Conservation (phyloP, 306 rosid genomes). For the Lupinus albus region DNA sequence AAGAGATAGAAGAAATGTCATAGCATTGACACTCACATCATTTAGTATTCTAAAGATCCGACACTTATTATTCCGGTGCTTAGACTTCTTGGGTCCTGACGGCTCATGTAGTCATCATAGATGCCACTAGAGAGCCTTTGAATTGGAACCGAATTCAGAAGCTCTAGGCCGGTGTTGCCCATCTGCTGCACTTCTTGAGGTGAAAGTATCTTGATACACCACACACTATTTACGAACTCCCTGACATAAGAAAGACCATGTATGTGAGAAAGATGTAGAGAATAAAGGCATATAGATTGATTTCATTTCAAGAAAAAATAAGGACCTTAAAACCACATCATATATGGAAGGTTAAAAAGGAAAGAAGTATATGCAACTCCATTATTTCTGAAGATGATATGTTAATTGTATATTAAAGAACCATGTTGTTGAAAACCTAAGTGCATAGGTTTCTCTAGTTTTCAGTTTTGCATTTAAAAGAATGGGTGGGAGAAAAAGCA, state of each 20-base stretch:
- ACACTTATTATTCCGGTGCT: slow-evolving; percentile 76
- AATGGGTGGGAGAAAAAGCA: background rate
- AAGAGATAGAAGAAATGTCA: slow-evolving; percentile 43
- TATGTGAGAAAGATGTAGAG: too few relatives aligned
- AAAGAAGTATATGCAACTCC: slow-evolving; percentile 6
- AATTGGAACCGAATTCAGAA: slow-evolving; percentile 71
- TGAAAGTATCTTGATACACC: slow-evolving; percentile 98
- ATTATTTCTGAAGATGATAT: slow-evolving; percentile 3
- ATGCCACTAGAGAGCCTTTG: slow-evolving; percentile 78
- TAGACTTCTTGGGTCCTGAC: slow-evolving; percentile 77
- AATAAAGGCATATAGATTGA: background rate
- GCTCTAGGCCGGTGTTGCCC: slow-evolving; percentile 83
- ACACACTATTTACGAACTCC: slow-evolving; percentile 91
- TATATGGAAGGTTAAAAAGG: slow-evolving; percentile 26
- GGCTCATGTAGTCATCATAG: slow-evolving; percentile 69
- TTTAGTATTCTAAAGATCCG: slow-evolving; percentile 84
- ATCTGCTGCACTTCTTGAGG: slow-evolving; percentile 94
- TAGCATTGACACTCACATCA: slow-evolving; percentile 46
- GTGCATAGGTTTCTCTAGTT: slow-evolving; percentile 3
- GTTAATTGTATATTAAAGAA: too few relatives aligned
- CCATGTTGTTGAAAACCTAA: background rate
- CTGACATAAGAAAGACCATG: slow-evolving; percentile 45
- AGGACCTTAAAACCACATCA: background rate
- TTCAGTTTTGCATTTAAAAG: background rate
- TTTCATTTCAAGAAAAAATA: slow-evolving; percentile 5